These are phyloP conservation scores for Boletus sp. DNA, from an alignment of 768 basidiomycete genomes.

Conservation along the genomic window DNA sequence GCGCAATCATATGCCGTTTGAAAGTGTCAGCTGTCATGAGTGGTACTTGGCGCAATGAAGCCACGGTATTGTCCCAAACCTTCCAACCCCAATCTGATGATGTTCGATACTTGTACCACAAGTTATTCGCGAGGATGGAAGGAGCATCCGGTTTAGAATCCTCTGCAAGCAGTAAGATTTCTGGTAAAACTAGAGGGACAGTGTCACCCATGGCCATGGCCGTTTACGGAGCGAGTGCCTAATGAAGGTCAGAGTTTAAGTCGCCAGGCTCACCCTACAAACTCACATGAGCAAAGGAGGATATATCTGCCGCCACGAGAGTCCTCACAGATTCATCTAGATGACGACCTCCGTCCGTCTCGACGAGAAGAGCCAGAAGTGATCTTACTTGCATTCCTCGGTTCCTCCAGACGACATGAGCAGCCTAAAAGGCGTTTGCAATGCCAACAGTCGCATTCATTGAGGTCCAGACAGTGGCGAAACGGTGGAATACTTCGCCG, in stretches of 20 bases:
- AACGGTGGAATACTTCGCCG: constrained; percentile 71
- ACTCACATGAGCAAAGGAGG: constrained; percentile 60
- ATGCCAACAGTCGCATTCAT: constrained; percentile 63
- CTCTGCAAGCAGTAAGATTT: constrained; percentile 64
- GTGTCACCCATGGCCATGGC: constrained; percentile 30
- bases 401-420: constrained; percentile 62
- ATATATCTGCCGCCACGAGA: constrained; percentile 59
- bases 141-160: constrained; percentile 61
- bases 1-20: constrained; percentile 50
- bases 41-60: constrained; percentile 69
- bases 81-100: constrained; percentile 76
- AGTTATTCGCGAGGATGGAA: constrained; percentile 65
- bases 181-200: constrained; percentile 47
- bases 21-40: constrained; percentile 48
- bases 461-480: constrained; percentile 73
- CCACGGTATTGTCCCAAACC: constrained; percentile 81
- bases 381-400: constrained; percentile 65
- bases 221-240: constrained; percentile 44
- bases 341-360: constrained; percentile 61
- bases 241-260: neutral
- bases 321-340: constrained; percentile 55
- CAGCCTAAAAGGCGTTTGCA: constrained; percentile 55
- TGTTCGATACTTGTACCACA: constrained; percentile 83
- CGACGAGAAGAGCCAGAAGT: constrained; percentile 59
- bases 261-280: neutral